These are phyloP conservation scores for Heliocybe sulcata DNA, from an alignment of 1,284 basidiomycete genomes.

Conservation along the genomic window DNA sequence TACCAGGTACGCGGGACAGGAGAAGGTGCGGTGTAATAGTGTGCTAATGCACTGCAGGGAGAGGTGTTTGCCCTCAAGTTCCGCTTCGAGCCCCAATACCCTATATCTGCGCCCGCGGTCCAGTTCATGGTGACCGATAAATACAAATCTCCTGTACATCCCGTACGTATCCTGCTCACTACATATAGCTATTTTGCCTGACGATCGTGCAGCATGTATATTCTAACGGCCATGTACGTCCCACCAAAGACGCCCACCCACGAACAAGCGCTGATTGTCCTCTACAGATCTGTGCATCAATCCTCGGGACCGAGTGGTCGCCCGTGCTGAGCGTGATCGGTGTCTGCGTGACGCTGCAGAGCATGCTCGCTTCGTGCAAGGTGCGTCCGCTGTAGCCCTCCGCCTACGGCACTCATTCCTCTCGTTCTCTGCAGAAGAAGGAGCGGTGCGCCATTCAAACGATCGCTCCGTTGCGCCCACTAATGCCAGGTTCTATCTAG, in stretches of 20 bases:
- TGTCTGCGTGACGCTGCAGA: slow-evolving; percentile 77
- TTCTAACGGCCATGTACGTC: slow-evolving; percentile 75
- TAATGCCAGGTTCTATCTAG: slow-evolving; percentile 29
- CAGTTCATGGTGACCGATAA: slow-evolving; percentile 66
- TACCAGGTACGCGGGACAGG: slow-evolving; percentile 45
- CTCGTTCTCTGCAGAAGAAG: slow-evolving; percentile 46
- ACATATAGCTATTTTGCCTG: slow-evolving; percentile 6
- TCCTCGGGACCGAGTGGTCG: slow-evolving; percentile 81
- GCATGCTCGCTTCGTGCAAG: slow-evolving; percentile 85
- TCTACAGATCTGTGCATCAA: slow-evolving; percentile 73
- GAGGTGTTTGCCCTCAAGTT: slow-evolving; percentile 74
- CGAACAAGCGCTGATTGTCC: slow-evolving; percentile 5
- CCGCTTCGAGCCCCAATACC: slow-evolving; percentile 68
- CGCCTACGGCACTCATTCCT: neutral
- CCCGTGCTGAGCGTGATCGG: slow-evolving; percentile 74
- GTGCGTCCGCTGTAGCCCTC: slow-evolving; percentile 36
- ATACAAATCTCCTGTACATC: slow-evolving; percentile 62
- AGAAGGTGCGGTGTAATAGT: neutral
- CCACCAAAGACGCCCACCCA: slow-evolving; percentile 5
- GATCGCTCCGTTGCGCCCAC: no score
- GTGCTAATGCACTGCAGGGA: slow-evolving; percentile 32
- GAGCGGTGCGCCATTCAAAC: slow-evolving; percentile 47
- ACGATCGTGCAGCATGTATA: slow-evolving; percentile 59
- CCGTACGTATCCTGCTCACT: slow-evolving; percentile 38
- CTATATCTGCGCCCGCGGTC: slow-evolving; percentile 78